phyloP scores from a whole-genome alignment of 2,329 filamentous ascomycete genomes.

The Aureobasidium subglaciale region DNA sequence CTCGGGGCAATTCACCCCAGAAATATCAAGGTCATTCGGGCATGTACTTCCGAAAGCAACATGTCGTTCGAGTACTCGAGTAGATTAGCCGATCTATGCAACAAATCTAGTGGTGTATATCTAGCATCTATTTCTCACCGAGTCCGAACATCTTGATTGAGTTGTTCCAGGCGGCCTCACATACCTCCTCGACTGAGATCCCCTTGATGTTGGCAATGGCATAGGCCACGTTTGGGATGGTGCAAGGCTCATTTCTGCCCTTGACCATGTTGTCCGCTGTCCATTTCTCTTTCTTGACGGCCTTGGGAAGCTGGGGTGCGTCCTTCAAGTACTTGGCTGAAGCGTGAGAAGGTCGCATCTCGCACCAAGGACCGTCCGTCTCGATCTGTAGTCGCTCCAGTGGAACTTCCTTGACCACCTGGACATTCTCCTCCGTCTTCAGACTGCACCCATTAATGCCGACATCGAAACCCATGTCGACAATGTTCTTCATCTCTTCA shows the following conservation, averaged over 20 bases:
- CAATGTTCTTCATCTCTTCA: slow-evolving; percentile 75
- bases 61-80: neutral
- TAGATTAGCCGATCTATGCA: neutral
- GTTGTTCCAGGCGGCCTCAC: slow-evolving; percentile 78
- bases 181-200: slow-evolving; percentile 70
- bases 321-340: slow-evolving; percentile 67
- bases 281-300: slow-evolving; percentile 96
- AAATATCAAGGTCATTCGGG: neutral
- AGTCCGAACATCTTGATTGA: slow-evolving; percentile 73
- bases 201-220: slow-evolving; percentile 83
- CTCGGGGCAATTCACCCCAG: neutral
- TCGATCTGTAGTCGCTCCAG: slow-evolving; percentile 83
- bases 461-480: slow-evolving; percentile 76
- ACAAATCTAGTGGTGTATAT: neutral
- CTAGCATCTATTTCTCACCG: slow-evolving; percentile 36
- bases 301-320: slow-evolving; percentile 65
- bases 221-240: slow-evolving; percentile 78
- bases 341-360: slow-evolving; percentile 83
- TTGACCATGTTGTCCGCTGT: slow-evolving; percentile 82
- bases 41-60: neutral
- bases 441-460: slow-evolving; percentile 96
- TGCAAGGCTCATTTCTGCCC: slow-evolving; percentile 86
- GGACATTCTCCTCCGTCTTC: slow-evolving; percentile 87
- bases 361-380: slow-evolving; percentile 96
- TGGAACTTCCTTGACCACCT: slow-evolving; percentile 71